Conservation (phyloP, 345 rosid species). For the Pelargonium nanum region DNA sequence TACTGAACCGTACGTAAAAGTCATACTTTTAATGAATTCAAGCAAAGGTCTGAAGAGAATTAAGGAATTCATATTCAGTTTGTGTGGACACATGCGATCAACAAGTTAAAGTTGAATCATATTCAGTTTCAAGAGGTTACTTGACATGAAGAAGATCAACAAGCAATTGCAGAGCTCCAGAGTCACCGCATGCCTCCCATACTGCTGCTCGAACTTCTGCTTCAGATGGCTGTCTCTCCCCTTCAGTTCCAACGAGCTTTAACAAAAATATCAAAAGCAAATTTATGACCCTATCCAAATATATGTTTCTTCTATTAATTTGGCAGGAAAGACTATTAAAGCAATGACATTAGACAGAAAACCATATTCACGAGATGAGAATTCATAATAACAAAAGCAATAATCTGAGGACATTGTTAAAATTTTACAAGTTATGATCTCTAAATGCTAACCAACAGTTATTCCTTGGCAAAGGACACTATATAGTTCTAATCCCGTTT, state of each 20-base stretch:
- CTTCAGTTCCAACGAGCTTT: slow-evolving; percentile 59
- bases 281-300: neutral
- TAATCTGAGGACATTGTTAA: too few species aligned
- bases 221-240: slow-evolving; percentile 56
- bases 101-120: neutral
- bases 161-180: slow-evolving; percentile 84
- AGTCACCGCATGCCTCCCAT: slow-evolving; percentile 94
- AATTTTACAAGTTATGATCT: too few species aligned
- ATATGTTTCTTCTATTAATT: neutral
- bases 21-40: too few species aligned
- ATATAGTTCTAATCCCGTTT: too few species aligned
- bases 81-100: too few species aligned
- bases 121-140: slow-evolving; percentile 22
- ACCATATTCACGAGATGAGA: neutral
- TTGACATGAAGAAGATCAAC: slow-evolving; percentile 77
- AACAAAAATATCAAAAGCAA: slow-evolving; percentile 10
- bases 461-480: too few species aligned
- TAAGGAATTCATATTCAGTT: too few species aligned
- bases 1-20: too few species aligned
- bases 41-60: too few species aligned
- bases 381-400: too few species aligned
- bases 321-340: neutral
- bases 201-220: slow-evolving; percentile 79
- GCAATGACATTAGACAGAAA: too few species aligned
- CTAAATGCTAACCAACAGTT: too few species aligned